A percentile compares a stretch with the other conserved stretches of the same genome.
These are phyloP conservation scores for Xerocomus nothofagi DNA, from an alignment of 1,284 basidiomycete genomes.

Conservation along the genomic window DNA sequence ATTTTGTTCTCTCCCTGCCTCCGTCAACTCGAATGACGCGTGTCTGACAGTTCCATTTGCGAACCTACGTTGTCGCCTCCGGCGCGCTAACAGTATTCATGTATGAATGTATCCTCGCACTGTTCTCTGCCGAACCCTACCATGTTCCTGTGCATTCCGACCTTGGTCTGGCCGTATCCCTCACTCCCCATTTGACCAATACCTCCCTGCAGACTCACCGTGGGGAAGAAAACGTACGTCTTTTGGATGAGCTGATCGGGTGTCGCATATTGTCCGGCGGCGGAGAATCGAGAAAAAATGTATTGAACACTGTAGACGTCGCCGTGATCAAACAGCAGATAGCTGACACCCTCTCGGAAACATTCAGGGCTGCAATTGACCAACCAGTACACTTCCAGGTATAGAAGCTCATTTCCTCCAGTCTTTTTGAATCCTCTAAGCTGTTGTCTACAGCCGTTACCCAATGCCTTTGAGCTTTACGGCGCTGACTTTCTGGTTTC, in stretches of 20 bases:
- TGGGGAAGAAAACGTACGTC: slow-evolving; percentile 67
- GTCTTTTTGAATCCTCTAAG: not conserved
- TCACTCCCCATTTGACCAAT: slow-evolving; percentile 90
- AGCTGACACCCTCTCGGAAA: slow-evolving; percentile 69
- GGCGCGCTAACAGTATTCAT: slow-evolving; percentile 81
- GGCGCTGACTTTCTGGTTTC: slow-evolving; percentile 90
- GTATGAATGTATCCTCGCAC: slow-evolving; percentile 80
- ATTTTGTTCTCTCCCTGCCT: slow-evolving; percentile 21
- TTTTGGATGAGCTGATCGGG: slow-evolving; percentile 77
- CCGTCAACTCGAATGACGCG: slow-evolving; percentile 13
- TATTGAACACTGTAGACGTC: slow-evolving; percentile 45
- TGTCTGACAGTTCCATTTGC: slow-evolving; percentile 80
- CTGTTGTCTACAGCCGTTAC: slow-evolving; percentile 59
- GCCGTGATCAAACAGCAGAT: slow-evolving; percentile 63
- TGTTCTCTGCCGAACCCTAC: slow-evolving; percentile 80
- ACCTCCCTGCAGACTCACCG: slow-evolving; percentile 84
- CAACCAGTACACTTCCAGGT: slow-evolving; percentile 90
- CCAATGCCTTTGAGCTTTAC: slow-evolving; percentile 95
- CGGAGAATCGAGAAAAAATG: slow-evolving; percentile 21
- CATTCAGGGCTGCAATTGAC: slow-evolving; percentile 83
- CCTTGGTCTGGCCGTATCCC: slow-evolving; percentile 30
- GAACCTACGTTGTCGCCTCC: slow-evolving; percentile 88
- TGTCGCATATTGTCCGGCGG: slow-evolving; percentile 50
- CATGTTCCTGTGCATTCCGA: slow-evolving; percentile 37
- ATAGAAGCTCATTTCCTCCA: slow-evolving; percentile 16